phyloP scores from a whole-genome alignment of 345 rosid genomes.

The Citrus inodora region DNA sequence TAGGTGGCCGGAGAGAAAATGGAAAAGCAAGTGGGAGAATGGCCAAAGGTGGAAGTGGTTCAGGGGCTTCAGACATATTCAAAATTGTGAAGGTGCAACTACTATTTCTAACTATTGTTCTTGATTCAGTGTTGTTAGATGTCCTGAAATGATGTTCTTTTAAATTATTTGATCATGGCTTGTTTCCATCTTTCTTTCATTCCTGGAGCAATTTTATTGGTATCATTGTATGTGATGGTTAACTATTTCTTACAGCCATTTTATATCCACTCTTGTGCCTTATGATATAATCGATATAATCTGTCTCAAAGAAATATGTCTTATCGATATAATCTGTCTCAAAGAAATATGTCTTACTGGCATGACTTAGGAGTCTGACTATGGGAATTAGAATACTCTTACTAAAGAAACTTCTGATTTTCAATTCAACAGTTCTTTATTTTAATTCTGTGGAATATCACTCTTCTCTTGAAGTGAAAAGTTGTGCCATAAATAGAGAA shows the following conservation, averaged over 20 bases:
- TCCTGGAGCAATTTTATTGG: background rate
- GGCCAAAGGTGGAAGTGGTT: constrained; percentile 68
- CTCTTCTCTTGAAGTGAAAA: background rate
- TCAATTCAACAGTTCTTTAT: background rate
- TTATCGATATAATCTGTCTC: background rate
- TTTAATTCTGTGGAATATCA: background rate
- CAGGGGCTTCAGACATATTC: constrained; percentile 87
- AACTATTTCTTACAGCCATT: background rate
- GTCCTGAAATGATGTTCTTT: background rate
- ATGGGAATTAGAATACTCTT: background rate
- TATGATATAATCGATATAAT: background rate
- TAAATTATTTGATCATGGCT: background rate
- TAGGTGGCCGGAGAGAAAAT: constrained; percentile 51
- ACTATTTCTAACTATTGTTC: constrained; percentile 11
- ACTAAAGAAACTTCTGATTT: background rate
- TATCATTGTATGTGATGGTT: constrained; percentile 7
- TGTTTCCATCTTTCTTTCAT: background rate
- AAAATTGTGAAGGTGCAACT: constrained; percentile 87
- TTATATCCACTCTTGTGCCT: background rate
- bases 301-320: background rate
- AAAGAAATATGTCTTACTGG: background rate
- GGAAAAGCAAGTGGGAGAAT: constrained; percentile 80
- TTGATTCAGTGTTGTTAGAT: constrained; percentile 6
- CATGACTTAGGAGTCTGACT: background rate
- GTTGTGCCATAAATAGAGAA: background rate